phyloP scores from a whole-genome alignment of 306 rosid genomes.

The Luffa aegyptiaca region DNA sequence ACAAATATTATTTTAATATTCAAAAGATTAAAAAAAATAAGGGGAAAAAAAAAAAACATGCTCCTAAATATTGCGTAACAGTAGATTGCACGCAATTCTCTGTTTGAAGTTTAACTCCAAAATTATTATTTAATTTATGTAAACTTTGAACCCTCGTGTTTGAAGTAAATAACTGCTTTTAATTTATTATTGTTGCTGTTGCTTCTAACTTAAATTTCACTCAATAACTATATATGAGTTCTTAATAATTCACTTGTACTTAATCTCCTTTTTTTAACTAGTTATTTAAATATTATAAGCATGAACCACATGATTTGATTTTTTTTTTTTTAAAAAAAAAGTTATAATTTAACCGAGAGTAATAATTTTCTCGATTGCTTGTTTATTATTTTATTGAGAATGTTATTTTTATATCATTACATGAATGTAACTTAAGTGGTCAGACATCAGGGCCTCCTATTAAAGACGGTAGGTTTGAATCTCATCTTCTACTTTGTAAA shows the following conservation, averaged over 20 bases:
- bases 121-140: not conserved
- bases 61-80: conserved; percentile 5
- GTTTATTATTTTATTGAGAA: not conserved
- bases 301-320: not conserved
- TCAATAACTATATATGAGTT: not conserved
- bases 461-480: no score
- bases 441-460: no score
- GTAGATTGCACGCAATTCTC: conserved; percentile 2
- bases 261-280: not conserved
- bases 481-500: no score
- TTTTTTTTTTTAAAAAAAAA: not conserved
- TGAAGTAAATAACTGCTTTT: not conserved
- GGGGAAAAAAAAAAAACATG: not conserved
- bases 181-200: not conserved
- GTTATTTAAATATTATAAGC: not conserved
- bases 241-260: not conserved
- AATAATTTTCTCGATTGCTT: not conserved
- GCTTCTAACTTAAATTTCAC: not conserved
- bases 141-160: not conserved
- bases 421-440: no score
- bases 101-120: not conserved
- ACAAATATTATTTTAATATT: not conserved
- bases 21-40: not conserved
- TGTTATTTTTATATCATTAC: no score
- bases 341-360: not conserved